A percentile compares a stretch with the other conserved stretches of the same genome.
phyloP scores from a whole-genome alignment of 1,139 yeast species.

The Candida glucosophila region DNA sequence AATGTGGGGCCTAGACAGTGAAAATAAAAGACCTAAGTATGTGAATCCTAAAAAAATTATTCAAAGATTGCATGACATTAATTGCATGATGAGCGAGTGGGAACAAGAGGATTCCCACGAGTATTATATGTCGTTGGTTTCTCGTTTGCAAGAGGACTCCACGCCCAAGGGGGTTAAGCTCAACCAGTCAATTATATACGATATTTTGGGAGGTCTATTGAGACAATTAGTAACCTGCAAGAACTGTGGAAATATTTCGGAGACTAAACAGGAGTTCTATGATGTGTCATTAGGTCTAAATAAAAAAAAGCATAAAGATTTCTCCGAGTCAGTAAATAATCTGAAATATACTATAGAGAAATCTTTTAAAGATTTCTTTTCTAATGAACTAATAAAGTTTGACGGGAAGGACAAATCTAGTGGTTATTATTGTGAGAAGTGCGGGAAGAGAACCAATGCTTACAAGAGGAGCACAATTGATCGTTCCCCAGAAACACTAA shows the following conservation, averaged over 20 bases:
- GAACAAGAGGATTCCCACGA: constrained; percentile 98
- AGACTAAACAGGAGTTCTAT: constrained; percentile 88
- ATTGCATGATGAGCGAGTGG: constrained; percentile 96
- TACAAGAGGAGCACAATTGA: constrained; percentile 66
- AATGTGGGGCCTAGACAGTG: constrained; percentile 45
- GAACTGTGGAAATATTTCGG: constrained; percentile 71
- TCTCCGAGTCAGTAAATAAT: constrained; percentile 5
- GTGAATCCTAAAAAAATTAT: constrained; percentile 72
- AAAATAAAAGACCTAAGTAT: constrained; percentile 36
- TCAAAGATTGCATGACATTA: constrained; percentile 69
- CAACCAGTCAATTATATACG: constrained; percentile 76
- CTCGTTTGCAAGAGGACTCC: constrained; percentile 83
- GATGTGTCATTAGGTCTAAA: constrained; percentile 75
- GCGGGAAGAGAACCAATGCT: constrained; percentile 72
- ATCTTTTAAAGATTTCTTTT: constrained; percentile 72
- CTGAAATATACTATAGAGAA: constrained; percentile 52
- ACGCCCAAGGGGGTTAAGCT: constrained; percentile 83
- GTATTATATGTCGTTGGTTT: constrained; percentile 84
- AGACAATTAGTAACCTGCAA: constrained; percentile 80
- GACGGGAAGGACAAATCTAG: constrained; percentile 52
- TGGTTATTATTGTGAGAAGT: constrained; percentile 83
- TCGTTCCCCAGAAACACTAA: constrained; percentile 79
- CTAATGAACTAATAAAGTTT: constrained; percentile 64
- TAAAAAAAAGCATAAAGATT: constrained; percentile 20
- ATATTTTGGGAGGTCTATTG: constrained; percentile 86